These are phyloP conservation scores for Notholithocarpus densiflorus DNA, from an alignment of 306 rosid genomes.

Conservation along the genomic window DNA sequence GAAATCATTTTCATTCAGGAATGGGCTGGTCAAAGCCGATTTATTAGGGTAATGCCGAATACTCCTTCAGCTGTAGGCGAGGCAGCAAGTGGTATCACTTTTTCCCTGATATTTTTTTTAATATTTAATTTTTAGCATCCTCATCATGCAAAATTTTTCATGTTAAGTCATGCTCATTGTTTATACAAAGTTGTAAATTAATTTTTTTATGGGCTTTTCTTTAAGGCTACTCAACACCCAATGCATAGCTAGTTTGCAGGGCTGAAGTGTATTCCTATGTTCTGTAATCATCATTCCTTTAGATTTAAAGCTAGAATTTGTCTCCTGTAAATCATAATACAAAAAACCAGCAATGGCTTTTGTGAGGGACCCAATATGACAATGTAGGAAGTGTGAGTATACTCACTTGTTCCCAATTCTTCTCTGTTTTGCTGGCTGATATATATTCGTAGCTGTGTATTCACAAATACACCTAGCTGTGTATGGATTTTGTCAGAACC, in stretches of 20 bases:
- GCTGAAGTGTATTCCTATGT: neutral
- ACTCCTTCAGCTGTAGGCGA: constrained; percentile 76
- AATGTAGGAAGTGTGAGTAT: neutral
- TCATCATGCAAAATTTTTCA: neutral
- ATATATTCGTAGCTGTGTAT: too few relatives aligned
- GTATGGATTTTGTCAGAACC: neutral
- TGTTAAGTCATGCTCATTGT: neutral
- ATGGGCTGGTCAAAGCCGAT: constrained; percentile 71
- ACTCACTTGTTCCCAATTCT: too few relatives aligned
- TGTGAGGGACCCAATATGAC: neutral
- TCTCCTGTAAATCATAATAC: neutral
- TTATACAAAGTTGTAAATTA: neutral
- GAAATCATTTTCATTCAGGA: constrained; percentile 41
- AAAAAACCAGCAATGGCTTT: neutral
- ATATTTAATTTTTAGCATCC: neutral
- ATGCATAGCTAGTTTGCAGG: neutral
- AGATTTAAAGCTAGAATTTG: neutral
- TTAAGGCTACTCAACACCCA: neutral
- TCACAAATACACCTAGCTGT: neutral
- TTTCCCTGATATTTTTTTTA: neutral
- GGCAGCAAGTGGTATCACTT: constrained; percentile 72
- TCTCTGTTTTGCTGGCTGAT: too few relatives aligned
- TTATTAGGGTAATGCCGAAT: constrained; percentile 79
- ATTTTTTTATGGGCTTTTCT: neutral
- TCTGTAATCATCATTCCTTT: neutral